Evolutionary conservation across 1,139 yeast species (phyloP).

Genomic region (Saccharomycopsis hybrid): DNA sequence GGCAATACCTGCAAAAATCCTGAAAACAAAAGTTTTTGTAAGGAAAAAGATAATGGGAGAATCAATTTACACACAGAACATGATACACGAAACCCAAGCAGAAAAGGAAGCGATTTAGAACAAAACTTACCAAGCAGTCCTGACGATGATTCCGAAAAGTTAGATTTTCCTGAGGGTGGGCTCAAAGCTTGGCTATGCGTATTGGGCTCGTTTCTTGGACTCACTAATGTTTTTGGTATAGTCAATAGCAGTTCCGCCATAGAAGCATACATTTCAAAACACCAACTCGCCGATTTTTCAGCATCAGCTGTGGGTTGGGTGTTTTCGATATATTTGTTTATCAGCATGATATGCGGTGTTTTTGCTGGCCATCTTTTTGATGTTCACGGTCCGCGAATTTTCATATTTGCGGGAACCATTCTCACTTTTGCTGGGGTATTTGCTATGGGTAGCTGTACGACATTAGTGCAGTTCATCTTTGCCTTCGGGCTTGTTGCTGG

Average conservation of each 20-base stretch:
- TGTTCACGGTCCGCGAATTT: slow-evolving; percentile 40
- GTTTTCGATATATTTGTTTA: slow-evolving; percentile 55
- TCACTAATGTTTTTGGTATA: slow-evolving; percentile 57
- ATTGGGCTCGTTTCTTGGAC: slow-evolving; percentile 58
- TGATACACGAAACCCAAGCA: too few species aligned
- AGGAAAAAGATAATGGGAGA: too few species aligned
- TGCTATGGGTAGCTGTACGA: slow-evolving; percentile 43
- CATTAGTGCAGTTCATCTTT: slow-evolving; percentile 49
- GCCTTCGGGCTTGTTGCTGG: slow-evolving; percentile 49
- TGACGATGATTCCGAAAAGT: neutral
- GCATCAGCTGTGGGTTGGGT: slow-evolving; percentile 63
- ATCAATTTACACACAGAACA: too few species aligned
- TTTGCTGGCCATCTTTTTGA: slow-evolving; percentile 52
- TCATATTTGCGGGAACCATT: slow-evolving; percentile 39
- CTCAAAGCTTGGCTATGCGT: slow-evolving; percentile 32
- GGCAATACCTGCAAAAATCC: too few species aligned
- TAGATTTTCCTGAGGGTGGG: slow-evolving; percentile 20
- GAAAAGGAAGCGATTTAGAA: too few species aligned
- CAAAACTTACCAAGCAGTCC: too few species aligned
- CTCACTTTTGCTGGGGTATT: slow-evolving; percentile 43
- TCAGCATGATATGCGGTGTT: slow-evolving; percentile 52
- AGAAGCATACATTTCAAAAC: slow-evolving; percentile 53
- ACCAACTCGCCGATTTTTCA: slow-evolving; percentile 45
- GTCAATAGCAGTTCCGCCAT: slow-evolving; percentile 66
- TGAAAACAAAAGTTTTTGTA: too few species aligned